These are phyloP conservation scores for Ceratocystis papillata DNA, from an alignment of 2,329 filamentous ascomycete genomes.

Conservation along the genomic window DNA sequence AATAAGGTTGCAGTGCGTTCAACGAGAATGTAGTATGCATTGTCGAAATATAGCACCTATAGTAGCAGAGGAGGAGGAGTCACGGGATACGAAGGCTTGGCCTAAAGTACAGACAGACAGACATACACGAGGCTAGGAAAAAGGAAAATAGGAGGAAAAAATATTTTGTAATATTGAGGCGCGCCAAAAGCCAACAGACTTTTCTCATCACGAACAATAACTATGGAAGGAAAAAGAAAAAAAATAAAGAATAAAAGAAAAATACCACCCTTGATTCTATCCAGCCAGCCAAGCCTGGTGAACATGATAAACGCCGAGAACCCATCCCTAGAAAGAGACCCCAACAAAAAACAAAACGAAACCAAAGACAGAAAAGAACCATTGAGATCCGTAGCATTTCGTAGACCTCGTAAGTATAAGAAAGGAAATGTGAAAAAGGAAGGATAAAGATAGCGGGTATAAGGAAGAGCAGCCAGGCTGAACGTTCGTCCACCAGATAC, in stretches of 20 bases:
- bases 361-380: conserved; percentile 6
- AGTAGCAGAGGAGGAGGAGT: neutral
- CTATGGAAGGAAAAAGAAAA: neutral
- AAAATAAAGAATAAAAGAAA: neutral
- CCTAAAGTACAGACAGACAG: neutral
- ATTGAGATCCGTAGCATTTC: conserved; percentile 11
- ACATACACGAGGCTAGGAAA: neutral
- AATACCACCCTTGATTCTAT: neutral
- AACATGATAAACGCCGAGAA: conserved; percentile 15
- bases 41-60: neutral
- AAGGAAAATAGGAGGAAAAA: neutral
- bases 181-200: conserved; percentile 8
- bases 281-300: conserved; percentile 14
- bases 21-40: neutral
- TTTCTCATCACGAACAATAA: neutral
- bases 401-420: conserved; percentile 19
- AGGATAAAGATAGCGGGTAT: conserved; percentile 28
- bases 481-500: conserved; percentile 17
- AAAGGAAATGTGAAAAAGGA: conserved; percentile 27
- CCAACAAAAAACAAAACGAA: conserved; percentile 26
- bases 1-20: neutral
- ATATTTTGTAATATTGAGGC: neutral
- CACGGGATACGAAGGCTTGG: neutral
- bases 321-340: conserved; percentile 25
- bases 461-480: conserved; percentile 26